These are phyloP conservation scores for Termitomyces eurrhizus DNA, from an alignment of 768 basidiomycete genomes.

Conservation along the genomic window DNA sequence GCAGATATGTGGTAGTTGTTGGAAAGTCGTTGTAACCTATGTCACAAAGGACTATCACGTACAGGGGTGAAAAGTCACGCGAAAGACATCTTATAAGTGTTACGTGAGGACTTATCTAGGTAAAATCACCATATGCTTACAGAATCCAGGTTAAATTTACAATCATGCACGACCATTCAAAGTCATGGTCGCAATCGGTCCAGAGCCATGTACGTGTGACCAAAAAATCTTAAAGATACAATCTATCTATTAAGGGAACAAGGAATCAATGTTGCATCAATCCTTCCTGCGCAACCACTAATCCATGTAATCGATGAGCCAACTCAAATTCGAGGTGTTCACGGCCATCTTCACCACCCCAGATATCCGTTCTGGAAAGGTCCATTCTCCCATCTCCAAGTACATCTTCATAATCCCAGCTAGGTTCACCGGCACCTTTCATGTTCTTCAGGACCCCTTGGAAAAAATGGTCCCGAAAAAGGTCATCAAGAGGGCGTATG, in stretches of 20 bases:
- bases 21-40: not conserved
- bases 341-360: too few relatives aligned
- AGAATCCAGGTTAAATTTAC: not conserved
- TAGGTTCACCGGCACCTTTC: not conserved
- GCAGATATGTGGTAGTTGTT: not conserved
- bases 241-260: too few relatives aligned
- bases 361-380: too few relatives aligned
- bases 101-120: not conserved
- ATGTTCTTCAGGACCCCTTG: not conserved
- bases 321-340: too few relatives aligned
- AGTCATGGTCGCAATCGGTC: too few relatives aligned
- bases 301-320: too few relatives aligned
- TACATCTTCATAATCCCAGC: not conserved
- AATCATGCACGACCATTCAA: not conserved
- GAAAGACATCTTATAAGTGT: not conserved
- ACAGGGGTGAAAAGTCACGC: not conserved
- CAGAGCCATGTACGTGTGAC: too few relatives aligned
- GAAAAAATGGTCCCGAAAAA: not conserved
- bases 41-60: not conserved
- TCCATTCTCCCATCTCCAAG: too few relatives aligned
- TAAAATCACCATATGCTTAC: not conserved
- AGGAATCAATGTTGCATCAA: too few relatives aligned
- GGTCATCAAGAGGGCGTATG: not conserved
- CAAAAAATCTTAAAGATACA: too few relatives aligned
- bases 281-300: too few relatives aligned